Percentiles rank a stretch among this genome's conserved stretches.
Conservation (phyloP, 2,329 filamentous ascomycete genomes). For the Coniochaeta hoffmannii region DNA sequence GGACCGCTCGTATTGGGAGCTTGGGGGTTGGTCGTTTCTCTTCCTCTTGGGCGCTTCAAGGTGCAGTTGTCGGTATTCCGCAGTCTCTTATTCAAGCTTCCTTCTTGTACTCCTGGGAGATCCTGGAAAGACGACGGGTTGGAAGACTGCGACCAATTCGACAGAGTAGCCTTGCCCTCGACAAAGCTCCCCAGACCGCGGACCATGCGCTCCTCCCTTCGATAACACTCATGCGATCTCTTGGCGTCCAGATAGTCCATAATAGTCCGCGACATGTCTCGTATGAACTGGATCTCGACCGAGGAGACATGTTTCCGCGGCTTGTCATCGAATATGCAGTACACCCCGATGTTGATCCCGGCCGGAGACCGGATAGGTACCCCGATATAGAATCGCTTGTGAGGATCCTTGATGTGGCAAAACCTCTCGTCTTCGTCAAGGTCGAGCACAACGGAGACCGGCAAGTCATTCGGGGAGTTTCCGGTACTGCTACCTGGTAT, state of each 20-base stretch:
- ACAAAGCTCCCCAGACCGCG: conserved; percentile 17
- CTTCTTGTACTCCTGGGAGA: conserved; percentile 11
- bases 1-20: not conserved
- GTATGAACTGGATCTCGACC: conserved; percentile 19
- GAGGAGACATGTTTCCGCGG: conserved; percentile 17
- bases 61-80: conserved; percentile 1
- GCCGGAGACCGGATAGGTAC: conserved; percentile 30
- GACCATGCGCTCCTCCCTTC: conserved; percentile 27
- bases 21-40: not conserved
- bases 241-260: conserved; percentile 28
- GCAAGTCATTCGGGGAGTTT: conserved; percentile 13
- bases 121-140: conserved; percentile 10
- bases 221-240: conserved; percentile 17
- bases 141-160: conserved; percentile 9
- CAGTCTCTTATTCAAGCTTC: conserved; percentile 12
- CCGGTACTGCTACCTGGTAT: conserved; percentile 4
- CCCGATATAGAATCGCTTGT: conserved; percentile 29
- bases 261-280: conserved; percentile 20
- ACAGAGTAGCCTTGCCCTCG: conserved; percentile 13
- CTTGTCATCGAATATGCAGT: conserved; percentile 24
- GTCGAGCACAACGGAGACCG: conserved; percentile 26
- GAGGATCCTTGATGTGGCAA: conserved; percentile 12
- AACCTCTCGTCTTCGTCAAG: conserved; percentile 23
- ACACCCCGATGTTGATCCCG: conserved; percentile 35
- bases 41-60: not conserved